Percentiles rank a stretch among this genome's conserved stretches.
Conservation (phyloP, 2,329 filamentous ascomycete genomes). For the Colletotrichum chlorophyti region DNA sequence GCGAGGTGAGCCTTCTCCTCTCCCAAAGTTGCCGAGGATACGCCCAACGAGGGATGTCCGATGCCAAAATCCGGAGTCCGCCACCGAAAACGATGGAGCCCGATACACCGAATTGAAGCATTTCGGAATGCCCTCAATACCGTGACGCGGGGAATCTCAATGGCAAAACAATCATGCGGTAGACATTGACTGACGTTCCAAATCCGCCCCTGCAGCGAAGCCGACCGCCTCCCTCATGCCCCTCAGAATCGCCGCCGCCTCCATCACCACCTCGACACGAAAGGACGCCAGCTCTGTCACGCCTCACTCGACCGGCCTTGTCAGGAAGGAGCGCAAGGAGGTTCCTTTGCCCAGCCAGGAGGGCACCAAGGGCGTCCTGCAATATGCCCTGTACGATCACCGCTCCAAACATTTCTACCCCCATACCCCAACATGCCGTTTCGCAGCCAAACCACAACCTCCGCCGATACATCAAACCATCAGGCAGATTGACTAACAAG, state of each 20-base stretch:
- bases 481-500: background rate
- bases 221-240: conserved; percentile 68
- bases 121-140: background rate
- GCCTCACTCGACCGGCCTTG: conserved; percentile 57
- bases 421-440: background rate
- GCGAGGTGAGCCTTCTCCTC: conserved; percentile 49
- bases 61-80: too few species aligned
- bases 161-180: background rate
- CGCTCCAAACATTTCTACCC: background rate
- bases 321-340: conserved; percentile 68
- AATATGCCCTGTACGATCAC: conserved; percentile 82
- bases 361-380: conserved; percentile 78
- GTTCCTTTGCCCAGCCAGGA: conserved; percentile 81
- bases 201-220: conserved; percentile 58
- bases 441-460: background rate
- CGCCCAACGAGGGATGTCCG: too few species aligned
- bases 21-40: background rate
- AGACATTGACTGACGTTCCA: conserved; percentile 34
- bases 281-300: conserved; percentile 66
- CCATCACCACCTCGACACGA: conserved; percentile 70
- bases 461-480: background rate
- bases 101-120: background rate
- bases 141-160: background rate
- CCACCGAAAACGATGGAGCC: too few species aligned
- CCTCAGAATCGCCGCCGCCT: conserved; percentile 67